Conservation (phyloP, 495 filamentous ascomycete species). For the Podospora sp. region DNA sequence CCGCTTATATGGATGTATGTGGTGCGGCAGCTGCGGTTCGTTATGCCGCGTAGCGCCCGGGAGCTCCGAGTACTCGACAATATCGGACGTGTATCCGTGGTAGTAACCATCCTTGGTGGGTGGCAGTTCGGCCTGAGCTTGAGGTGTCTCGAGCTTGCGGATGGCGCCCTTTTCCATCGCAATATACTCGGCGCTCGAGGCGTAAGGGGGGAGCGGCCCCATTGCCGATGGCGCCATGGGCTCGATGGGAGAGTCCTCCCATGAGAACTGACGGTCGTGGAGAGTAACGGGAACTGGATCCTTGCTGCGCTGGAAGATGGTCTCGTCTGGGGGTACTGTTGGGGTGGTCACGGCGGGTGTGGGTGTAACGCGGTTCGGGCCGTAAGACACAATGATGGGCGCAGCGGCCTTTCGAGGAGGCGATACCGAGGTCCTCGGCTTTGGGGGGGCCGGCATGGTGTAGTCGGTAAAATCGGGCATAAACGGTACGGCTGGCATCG, state of each 20-base stretch:
- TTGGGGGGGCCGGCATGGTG: constrained; percentile 22
- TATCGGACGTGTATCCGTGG: constrained; percentile 21
- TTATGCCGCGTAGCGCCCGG: constrained; percentile 30
- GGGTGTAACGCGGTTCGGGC: constrained; percentile 38
- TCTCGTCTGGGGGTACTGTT: constrained; percentile 36
- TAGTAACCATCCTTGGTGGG: constrained; percentile 43
- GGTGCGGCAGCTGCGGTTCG: constrained; percentile 31
- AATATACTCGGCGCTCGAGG: constrained; percentile 32
- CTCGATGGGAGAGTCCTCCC: constrained; percentile 26
- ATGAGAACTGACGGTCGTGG: constrained; percentile 29
- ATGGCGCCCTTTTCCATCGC: constrained; percentile 40
- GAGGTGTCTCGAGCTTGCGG: constrained; percentile 33
- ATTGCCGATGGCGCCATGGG: constrained; percentile 23
- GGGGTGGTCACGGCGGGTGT: constrained; percentile 33
- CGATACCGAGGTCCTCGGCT: constrained; percentile 17
- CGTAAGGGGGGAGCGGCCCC: constrained; percentile 38
- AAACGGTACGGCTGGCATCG: constrained; percentile 25
- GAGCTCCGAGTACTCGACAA: constrained; percentile 35
- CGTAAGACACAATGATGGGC: constrained; percentile 36
- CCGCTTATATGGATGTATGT: constrained; percentile 23
- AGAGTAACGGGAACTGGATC: background rate
- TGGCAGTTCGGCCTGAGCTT: constrained; percentile 38
- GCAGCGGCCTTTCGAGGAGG: constrained; percentile 25
- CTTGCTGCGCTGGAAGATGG: constrained; percentile 25
- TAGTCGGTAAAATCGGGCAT: constrained; percentile 31